Evolutionary conservation across 2,329 filamentous ascomycete species (phyloP), one percentile per base, ranked within the genome.

Genomic region (Xylariaceae sp.): DNA sequence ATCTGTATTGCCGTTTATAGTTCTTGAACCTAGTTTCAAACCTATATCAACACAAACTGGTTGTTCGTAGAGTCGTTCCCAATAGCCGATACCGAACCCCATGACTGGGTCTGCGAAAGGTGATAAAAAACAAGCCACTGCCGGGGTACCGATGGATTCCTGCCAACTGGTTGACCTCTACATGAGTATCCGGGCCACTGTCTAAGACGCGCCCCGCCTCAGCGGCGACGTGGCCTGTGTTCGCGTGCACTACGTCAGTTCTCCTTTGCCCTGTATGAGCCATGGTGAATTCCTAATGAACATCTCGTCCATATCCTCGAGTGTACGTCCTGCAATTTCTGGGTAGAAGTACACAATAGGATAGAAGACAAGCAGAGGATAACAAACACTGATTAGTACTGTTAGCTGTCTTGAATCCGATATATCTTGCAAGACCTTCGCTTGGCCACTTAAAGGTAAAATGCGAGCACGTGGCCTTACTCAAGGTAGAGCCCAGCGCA

Each of bases 251-350:
- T 71, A 63, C 3, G 66, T 71, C 44, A 71, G 54, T 14, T 58
- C 58, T 5, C 55, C 51, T 45, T 68, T 65, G 22, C 62, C 58
- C 31, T 61, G 70, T 12, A 72, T 68, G 32, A 71, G 56, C 12
- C 64, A 39, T 12, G 56, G 57, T 1, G 61, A 61, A 39, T 64
- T 59, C 32, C 59, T 58, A 33, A 64, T 63, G 51, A 71, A 72
- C 38, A 72, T 71, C 48, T 71, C 62, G 52, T 77, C 73, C 60
- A 77, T 75, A 40, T 77, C 74, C 62, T 85, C 82, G 14, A 85
- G 69, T 6, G 71, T 76, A 3, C 74, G 70, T 47, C 58, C 55
- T 55, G 71, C 66, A 0, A 73, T 75, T 52, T 75, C 73, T 0
- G 72, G 71, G 44, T 75, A 75, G 48, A 71, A 66, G 50, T 72